A percentile compares a stretch with the other conserved stretches of the same genome.
These are phyloP conservation scores for Amylocarpus encephaloides DNA, from an alignment of 2,329 filamentous ascomycete species.

Conservation along the genomic window DNA sequence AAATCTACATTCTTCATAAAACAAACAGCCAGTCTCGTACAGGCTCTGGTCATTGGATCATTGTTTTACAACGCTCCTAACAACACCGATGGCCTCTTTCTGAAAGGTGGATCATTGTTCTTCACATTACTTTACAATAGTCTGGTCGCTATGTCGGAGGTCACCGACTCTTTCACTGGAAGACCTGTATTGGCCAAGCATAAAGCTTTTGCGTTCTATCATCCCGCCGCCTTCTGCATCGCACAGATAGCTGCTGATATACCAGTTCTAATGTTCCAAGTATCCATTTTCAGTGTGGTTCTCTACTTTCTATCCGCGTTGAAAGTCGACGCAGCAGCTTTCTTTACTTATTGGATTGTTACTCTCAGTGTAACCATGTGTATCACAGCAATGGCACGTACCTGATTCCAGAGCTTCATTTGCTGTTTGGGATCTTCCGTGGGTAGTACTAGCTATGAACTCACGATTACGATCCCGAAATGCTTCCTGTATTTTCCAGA, in stretches of 20 bases:
- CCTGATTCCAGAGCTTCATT: too few relatives aligned
- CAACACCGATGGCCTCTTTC: slow-evolving; percentile 55
- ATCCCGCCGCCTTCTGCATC: slow-evolving; percentile 57
- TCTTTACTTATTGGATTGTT: slow-evolving; percentile 60
- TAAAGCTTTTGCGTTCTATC: slow-evolving; percentile 62
- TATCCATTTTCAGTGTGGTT: slow-evolving; percentile 21
- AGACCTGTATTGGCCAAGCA: slow-evolving; percentile 63
- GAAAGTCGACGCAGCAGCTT: slow-evolving; percentile 52
- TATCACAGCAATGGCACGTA: slow-evolving; percentile 54
- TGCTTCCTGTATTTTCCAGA: too few relatives aligned
- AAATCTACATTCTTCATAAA: slow-evolving; percentile 55
- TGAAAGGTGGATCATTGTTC: slow-evolving; percentile 56
- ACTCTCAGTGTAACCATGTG: slow-evolving; percentile 56
- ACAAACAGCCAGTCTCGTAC: slow-evolving; percentile 47
- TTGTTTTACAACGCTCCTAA: slow-evolving; percentile 65
- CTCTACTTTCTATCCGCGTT: slow-evolving; percentile 56
- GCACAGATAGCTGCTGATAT: slow-evolving; percentile 58
- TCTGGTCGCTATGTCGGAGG: slow-evolving; percentile 63
- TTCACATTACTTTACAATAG: slow-evolving; percentile 56
- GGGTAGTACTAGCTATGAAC: too few relatives aligned
- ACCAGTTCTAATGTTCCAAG: slow-evolving; percentile 52
- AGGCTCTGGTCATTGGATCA: slow-evolving; percentile 67
- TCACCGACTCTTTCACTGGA: slow-evolving; percentile 69
- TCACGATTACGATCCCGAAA: too few relatives aligned
- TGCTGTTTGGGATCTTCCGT: too few relatives aligned